These are phyloP conservation scores for Talaromyces rugulosus DNA, from an alignment of 2,329 filamentous ascomycete species.

Conservation along the genomic window DNA sequence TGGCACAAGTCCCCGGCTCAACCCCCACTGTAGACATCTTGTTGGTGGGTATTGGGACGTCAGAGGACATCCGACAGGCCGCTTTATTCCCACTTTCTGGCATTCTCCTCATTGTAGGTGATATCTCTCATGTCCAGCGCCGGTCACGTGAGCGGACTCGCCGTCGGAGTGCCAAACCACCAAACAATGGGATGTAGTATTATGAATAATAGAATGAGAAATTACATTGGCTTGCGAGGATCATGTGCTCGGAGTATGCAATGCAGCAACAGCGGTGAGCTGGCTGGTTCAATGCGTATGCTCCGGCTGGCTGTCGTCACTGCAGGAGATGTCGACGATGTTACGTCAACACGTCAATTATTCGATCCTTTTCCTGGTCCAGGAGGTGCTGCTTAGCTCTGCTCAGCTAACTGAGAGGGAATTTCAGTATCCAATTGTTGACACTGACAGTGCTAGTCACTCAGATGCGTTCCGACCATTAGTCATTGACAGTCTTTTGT, in stretches of 20 bases:
- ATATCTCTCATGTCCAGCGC: background rate
- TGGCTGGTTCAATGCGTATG: background rate
- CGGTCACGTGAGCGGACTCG: slow-evolving; percentile 12
- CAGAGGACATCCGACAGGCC: background rate
- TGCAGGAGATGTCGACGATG: too few relatives aligned
- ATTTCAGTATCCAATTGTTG: background rate
- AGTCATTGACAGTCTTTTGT: background rate
- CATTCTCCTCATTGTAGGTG: background rate
- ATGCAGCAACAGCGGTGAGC: background rate
- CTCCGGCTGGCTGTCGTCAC: background rate
- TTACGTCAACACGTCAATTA: background rate
- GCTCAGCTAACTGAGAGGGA: too few relatives aligned
- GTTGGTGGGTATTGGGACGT: background rate
- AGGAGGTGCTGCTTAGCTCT: too few relatives aligned
- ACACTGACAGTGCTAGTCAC: background rate
- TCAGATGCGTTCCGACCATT: background rate
- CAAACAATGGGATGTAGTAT: too few relatives aligned
- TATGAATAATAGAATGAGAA: background rate
- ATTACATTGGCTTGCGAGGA: background rate
- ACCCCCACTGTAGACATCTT: background rate
- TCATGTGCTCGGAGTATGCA: background rate
- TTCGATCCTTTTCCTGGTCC: background rate
- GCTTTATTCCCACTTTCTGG: background rate
- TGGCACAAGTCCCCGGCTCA: background rate
- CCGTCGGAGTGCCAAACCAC: background rate